Evolutionary conservation across 2,329 filamentous ascomycete species (phyloP).

Genomic region (Aaosphaeria pasadenensis): DNA sequence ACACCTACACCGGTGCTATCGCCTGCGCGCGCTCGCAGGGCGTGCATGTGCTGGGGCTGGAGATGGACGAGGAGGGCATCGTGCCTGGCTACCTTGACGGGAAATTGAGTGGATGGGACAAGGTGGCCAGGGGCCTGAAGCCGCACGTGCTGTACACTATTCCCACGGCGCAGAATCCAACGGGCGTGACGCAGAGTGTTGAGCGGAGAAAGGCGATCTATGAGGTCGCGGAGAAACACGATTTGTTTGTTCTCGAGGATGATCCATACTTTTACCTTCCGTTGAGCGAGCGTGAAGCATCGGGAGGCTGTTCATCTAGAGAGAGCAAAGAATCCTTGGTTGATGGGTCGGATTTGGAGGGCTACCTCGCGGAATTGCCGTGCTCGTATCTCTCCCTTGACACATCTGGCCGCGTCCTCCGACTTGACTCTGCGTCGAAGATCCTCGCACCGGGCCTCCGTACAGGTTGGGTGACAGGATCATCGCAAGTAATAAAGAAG

Average conservation of each 20-base stretch:
- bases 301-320: neutral
- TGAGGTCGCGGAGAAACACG: neutral
- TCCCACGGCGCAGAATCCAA: neutral
- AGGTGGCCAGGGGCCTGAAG: neutral
- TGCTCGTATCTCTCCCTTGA: slow-evolving; percentile 36
- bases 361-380: slow-evolving; percentile 2
- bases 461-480: slow-evolving; percentile 29
- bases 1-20: neutral
- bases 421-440: slow-evolving; percentile 31
- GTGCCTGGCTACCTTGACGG: neutral
- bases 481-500: slow-evolving; percentile 19
- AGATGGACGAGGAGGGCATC: neutral
- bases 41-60: neutral
- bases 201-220: neutral
- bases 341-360: neutral
- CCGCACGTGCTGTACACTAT: neutral
- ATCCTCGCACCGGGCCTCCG: slow-evolving; percentile 30
- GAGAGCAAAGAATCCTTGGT: neutral
- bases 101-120: neutral
- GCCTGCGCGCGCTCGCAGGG: neutral
- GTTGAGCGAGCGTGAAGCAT: neutral
- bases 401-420: slow-evolving; percentile 26
- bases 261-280: neutral
- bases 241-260: neutral
- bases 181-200: neutral